Conservation (phyloP, 805 yeast genomes). For the Candida saitoana region DNA sequence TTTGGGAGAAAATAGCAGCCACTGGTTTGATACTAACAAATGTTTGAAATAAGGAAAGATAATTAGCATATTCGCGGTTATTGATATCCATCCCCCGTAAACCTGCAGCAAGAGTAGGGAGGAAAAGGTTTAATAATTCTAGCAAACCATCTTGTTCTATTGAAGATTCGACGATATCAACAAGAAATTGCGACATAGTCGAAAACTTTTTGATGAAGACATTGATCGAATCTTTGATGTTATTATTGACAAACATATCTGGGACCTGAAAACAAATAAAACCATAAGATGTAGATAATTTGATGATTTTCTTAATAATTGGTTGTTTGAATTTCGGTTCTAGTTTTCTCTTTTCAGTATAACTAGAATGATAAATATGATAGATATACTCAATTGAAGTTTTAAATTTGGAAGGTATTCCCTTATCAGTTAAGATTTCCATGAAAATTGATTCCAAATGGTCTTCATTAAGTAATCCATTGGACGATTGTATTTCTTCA, state of each 20-base stretch:
- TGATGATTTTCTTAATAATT: conserved; percentile 46
- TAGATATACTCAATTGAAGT: conserved; percentile 48
- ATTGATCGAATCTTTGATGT: conserved; percentile 25
- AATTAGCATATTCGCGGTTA: conserved; percentile 49
- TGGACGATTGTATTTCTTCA: conserved; percentile 16
- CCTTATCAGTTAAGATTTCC: conserved; percentile 54
- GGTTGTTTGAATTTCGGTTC: conserved; percentile 31
- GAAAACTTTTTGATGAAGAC: conserved; percentile 19
- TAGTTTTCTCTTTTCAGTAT: conserved; percentile 40
- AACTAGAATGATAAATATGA: conserved; percentile 41
- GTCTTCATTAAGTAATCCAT: conserved; percentile 21
- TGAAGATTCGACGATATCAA: conserved; percentile 54
- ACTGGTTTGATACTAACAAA: conserved; percentile 58
- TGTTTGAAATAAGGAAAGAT: conserved; percentile 53
- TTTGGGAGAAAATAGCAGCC: conserved; percentile 54
- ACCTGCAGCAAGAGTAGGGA: conserved; percentile 41
- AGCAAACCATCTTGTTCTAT: conserved; percentile 61
- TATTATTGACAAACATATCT: conserved; percentile 50
- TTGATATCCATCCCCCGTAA: conserved; percentile 41
- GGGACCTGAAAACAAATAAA: conserved; percentile 65
- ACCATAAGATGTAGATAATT: conserved; percentile 57
- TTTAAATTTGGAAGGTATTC: conserved; percentile 30
- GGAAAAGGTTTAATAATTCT: conserved; percentile 54
- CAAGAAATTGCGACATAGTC: conserved; percentile 39
- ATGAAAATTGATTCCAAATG: conserved; percentile 49